A percentile compares a stretch with the other conserved stretches of the same genome.
phyloP scores from a whole-genome alignment of 352 stramenopile genomes.

The Globisporangium sylvaticum region DNA sequence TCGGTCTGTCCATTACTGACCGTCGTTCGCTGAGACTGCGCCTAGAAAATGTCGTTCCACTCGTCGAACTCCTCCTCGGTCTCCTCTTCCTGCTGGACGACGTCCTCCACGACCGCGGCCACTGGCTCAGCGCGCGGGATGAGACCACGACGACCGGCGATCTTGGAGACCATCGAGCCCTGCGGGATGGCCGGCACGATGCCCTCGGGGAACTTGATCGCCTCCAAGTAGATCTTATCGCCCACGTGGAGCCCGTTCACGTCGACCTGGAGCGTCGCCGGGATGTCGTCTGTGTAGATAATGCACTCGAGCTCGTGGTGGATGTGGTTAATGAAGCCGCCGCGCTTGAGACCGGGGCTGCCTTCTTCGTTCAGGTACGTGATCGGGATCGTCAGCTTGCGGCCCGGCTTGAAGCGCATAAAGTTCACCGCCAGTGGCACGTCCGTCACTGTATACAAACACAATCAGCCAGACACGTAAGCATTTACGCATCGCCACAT shows the following conservation, averaged over 20 bases:
- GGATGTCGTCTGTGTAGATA: conserved; percentile 74
- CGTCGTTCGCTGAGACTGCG: neutral
- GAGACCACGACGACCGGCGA: conserved; percentile 81
- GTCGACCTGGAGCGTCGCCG: conserved; percentile 72
- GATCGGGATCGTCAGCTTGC: conserved; percentile 90
- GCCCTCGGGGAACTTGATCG: conserved; percentile 72
- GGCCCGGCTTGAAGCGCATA: conserved; percentile 88
- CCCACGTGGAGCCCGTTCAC: conserved; percentile 86
- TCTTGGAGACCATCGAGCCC: conserved; percentile 78
- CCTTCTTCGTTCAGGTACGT: conserved; percentile 92
- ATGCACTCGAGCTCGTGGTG: conserved; percentile 80
- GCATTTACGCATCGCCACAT: neutral
- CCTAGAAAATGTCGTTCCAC: conserved; percentile 89
- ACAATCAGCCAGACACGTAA: neutral
- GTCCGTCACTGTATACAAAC: conserved; percentile 55
- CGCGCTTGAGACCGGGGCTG: conserved; percentile 91
- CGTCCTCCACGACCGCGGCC: conserved; percentile 57
- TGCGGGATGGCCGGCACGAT: conserved; percentile 58
- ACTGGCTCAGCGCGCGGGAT: conserved; percentile 71
- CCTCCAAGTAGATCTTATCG: conserved; percentile 75
- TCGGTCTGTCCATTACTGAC: neutral
- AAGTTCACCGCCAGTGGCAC: conserved; percentile 88
- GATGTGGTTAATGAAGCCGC: conserved; percentile 92
- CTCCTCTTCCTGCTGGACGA: conserved; percentile 57
- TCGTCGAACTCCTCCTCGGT: conserved; percentile 81